These are phyloP conservation scores for Candida gorgasii DNA, from an alignment of 805 yeast genomes.

Conservation along the genomic window DNA sequence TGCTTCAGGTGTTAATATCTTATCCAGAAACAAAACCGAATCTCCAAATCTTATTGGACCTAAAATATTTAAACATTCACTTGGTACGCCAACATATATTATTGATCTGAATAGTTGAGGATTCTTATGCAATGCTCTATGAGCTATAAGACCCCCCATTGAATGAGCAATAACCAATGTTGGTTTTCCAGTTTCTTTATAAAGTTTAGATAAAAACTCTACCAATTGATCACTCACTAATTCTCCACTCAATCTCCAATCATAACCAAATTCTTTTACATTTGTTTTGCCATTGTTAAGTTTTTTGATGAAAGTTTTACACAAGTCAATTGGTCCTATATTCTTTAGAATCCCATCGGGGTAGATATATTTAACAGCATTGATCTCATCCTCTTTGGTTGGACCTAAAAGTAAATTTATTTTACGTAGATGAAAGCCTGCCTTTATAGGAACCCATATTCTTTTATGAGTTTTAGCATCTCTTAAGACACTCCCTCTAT, in stretches of 20 bases:
- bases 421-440: constrained; percentile 74
- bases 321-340: constrained; percentile 85
- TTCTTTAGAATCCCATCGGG: constrained; percentile 80
- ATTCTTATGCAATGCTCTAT: constrained; percentile 67
- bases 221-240: constrained; percentile 53
- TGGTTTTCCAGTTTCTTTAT: constrained; percentile 53
- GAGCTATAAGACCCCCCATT: constrained; percentile 91
- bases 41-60: constrained; percentile 88
- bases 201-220: constrained; percentile 47
- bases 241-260: constrained; percentile 81
- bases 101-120: constrained; percentile 73
- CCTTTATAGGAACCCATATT: constrained; percentile 86
- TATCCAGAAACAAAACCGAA: constrained; percentile 70
- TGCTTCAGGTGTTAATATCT: constrained; percentile 73
- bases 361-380: constrained; percentile 51
- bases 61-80: constrained; percentile 78
- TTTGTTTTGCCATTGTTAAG: constrained; percentile 58
- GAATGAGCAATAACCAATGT: constrained; percentile 82
- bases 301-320: constrained; percentile 58
- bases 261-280: constrained; percentile 83
- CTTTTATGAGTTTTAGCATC: constrained; percentile 64
- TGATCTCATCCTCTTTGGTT: constrained; percentile 62
- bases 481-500: constrained; percentile 76
- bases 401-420: constrained; percentile 76
- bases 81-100: constrained; percentile 80